Percentiles rank a stretch among this genome's conserved stretches.
phyloP scores from a whole-genome alignment of 1,139 yeast genomes.

The Ogataea hybrid region DNA sequence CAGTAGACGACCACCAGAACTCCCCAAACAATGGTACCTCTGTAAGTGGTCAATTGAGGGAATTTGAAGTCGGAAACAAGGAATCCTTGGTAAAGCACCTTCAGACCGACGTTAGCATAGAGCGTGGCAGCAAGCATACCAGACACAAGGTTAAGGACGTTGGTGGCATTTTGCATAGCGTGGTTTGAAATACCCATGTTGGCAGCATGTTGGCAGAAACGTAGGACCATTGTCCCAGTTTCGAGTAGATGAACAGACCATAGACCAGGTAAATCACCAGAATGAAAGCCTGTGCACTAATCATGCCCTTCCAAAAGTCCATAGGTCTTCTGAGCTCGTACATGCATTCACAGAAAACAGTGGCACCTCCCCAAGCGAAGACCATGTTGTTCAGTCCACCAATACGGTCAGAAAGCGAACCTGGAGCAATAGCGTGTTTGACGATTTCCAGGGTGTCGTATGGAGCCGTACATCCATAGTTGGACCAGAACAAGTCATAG shows the following conservation, averaged over 20 bases:
- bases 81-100: conserved; percentile 40
- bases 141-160: conserved; percentile 37
- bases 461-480: conserved; percentile 29
- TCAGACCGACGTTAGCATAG: conserved; percentile 45
- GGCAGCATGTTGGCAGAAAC: conserved; percentile 45
- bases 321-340: conserved; percentile 44
- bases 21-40: conserved; percentile 39
- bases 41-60: conserved; percentile 34
- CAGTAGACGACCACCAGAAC: conserved; percentile 38
- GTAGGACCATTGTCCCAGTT: conserved; percentile 42
- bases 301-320: conserved; percentile 48
- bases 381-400: conserved; percentile 44
- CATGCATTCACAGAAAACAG: conserved; percentile 44
- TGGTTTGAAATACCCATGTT: conserved; percentile 40
- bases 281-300: conserved; percentile 40
- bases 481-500: conserved; percentile 22
- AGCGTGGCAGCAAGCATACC: conserved; percentile 44
- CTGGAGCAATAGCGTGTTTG: conserved; percentile 28
- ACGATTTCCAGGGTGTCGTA: conserved; percentile 23
- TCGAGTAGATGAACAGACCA: conserved; percentile 42
- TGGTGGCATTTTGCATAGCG: conserved; percentile 41
- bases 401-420: conserved; percentile 32
- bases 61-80: conserved; percentile 34
- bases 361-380: conserved; percentile 48
- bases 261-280: conserved; percentile 38